Base-by-base conservation (phyloP, 1,284 basidiomycete genomes). In the Ustilago hordei region DNA sequence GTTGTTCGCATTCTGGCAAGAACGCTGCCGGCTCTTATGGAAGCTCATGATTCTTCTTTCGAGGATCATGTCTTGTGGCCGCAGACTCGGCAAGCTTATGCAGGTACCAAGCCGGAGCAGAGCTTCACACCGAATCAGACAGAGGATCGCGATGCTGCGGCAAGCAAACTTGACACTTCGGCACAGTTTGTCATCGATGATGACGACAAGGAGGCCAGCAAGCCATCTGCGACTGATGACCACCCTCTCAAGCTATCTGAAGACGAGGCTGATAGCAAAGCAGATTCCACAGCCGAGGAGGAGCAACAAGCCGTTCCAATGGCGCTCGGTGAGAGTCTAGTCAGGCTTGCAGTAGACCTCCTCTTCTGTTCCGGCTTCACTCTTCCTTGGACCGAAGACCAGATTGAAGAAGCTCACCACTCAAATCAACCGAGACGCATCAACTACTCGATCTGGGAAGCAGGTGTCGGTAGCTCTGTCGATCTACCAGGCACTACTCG, bases 301-400 rank as follows among this genome's bases (percentile, higher is more conserved):
- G 57, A 69, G 11, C 60, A 63, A 3, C 67, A 67, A 23, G 17
- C 63, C n/a, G 47, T 61, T 35, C 70, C 68, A 28, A 39, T 74
- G 2, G 62, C 75, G 0, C 60, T 84, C 9, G 77, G 67, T 7
- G 80, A 84, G 35, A 64, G 78, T 12, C 61, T 84, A 2, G 53
- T 81, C 9, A 55, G 60, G 12, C 56, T 80, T 8, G 57, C 77
- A 17, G 57, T 85, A 39, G 82, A 85, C 47, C 72, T 85, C 8
- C 77, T 85, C 36, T 85, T 85, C 60, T 82, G 80, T 62, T 75
- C 82, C 15, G 83, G 83, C 43, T 85, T 85, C 68, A 79, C 82
- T 28, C 70, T 85, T 11, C 84, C 84, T 5, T 84, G 82, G 81
- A 83, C 82, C 2, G 78, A 81, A 34, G 83, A 85, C 38, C 80